Base-by-base conservation (phyloP, 306 rosid species). In the Cucurbita argyrosperma region DNA sequence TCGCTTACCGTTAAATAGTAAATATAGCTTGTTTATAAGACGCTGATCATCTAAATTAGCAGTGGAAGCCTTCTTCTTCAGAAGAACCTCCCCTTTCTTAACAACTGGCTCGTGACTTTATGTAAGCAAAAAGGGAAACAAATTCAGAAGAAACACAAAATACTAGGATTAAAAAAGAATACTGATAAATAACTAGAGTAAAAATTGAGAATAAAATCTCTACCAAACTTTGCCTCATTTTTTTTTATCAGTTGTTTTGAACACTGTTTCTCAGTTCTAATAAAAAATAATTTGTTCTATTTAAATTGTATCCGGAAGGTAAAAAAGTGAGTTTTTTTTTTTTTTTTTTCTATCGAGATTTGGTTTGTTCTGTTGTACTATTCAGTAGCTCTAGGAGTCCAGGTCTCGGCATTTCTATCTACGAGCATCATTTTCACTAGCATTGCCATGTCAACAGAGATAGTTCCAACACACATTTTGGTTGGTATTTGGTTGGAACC, bases 81-180 rank as follows among this genome's bases (percentile, higher is more conserved):
- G 73, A 82, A 93, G 97, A 83, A 89, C 97, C 87, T 93, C 98
- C 78, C 97, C 98, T 84, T 87, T 86, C 88, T 89, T 93, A 78
- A 87, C 80, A 79, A 89, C 90, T 53, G 85, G 81, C 89, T 93
- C 98, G 77, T 93, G 94, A 85, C 98, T 93, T 80, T 84, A 85
- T 84, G 81, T 67, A 84, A 81, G 77, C 79, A 83, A 86, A 74
- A 77, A 83, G 53, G 74, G 61, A 80, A 60, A 52, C 49, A 46
- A 37, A 56, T 45, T 47, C 75, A 69, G 76, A 53, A 13, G 50
- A 84, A 80, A 69, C n/a, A n/a, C 73, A 69, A 51, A 30, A 30
- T 77, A 67, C 74, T 60, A 78, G 76, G 76, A 72, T 15, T 50
- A 57, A 73, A 71, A 71, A 40, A 63, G 35, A 76, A 21, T 10